Evolutionary conservation across 1,284 basidiomycete species (phyloP).

Genomic region (Xerocomus nothofagi): DNA sequence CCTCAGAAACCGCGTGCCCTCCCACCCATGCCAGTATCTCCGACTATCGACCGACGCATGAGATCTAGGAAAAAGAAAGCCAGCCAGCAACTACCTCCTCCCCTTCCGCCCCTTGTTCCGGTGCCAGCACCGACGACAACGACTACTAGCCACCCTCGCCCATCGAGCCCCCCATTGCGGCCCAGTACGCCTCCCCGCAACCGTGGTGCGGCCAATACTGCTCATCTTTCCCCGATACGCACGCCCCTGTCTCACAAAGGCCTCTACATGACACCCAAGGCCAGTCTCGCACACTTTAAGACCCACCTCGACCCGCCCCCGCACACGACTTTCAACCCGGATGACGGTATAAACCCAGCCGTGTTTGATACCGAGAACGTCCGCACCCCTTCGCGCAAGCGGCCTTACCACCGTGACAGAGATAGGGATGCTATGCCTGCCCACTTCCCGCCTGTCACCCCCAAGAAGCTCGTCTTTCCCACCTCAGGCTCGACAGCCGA

Average conservation of each 20-base stretch:
- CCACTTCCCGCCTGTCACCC: conserved; percentile 54
- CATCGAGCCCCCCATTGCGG: conserved; percentile 32
- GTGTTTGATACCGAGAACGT: conserved; percentile 42
- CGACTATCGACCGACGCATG: conserved; percentile 44
- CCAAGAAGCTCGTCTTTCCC: conserved; percentile 52
- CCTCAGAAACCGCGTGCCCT: conserved; percentile 36
- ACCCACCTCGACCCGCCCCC: conserved; percentile 62
- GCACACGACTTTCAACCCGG: conserved; percentile 38
- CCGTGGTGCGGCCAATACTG: conserved; percentile 22
- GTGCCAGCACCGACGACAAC: conserved; percentile 3
- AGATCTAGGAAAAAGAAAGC: conserved; percentile 35
- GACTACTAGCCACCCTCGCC: conserved; percentile 27
- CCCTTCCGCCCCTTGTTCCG: conserved; percentile 31
- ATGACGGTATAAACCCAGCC: conserved; percentile 39
- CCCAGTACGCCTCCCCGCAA: conserved; percentile 34
- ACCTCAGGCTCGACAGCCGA: conserved; percentile 30
- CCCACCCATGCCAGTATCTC: conserved; percentile 50
- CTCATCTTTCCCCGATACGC: conserved; percentile 54
- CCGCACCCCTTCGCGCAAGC: conserved; percentile 57
- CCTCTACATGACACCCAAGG: conserved; percentile 62
- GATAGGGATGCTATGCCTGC: conserved; percentile 21
- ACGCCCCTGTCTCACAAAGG: conserved; percentile 69
- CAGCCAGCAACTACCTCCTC: conserved; percentile 28
- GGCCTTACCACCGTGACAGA: conserved; percentile 34
- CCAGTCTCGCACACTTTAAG: conserved; percentile 65